Evolutionary conservation across 306 rosid genomes (phyloP).

Genomic region (Abrus pulchellus): DNA sequence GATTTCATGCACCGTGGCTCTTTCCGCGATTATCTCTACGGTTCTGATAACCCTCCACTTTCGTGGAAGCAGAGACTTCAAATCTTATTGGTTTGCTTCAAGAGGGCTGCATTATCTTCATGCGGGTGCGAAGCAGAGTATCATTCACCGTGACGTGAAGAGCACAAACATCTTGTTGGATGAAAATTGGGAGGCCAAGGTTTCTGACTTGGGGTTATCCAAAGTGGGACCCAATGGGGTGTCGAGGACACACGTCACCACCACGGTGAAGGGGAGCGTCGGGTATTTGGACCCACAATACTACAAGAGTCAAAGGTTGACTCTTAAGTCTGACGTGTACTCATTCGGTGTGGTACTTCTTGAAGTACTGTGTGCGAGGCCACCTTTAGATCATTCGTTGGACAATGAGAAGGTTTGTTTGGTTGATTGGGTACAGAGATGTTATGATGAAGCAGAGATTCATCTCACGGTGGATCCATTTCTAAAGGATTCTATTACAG

Average conservation of each 20-base stretch:
- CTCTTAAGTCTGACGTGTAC: conserved; percentile 59
- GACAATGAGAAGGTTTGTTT: conserved; percentile 15
- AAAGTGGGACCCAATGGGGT: conserved; percentile 41
- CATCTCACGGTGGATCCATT: conserved; percentile 43
- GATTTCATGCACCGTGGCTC: conserved; percentile 55
- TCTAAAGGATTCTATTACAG: conserved; percentile 15
- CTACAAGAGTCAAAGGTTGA: conserved; percentile 31
- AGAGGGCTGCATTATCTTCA: conserved; percentile 59
- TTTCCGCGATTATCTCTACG: conserved; percentile 48
- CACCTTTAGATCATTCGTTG: background rate
- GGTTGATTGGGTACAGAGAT: conserved; percentile 37
- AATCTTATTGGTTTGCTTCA: conserved; percentile 48
- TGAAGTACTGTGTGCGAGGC: conserved; percentile 53
- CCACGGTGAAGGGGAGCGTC: background rate
- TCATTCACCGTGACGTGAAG: conserved; percentile 61
- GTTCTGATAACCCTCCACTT: background rate
- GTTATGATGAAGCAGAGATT: background rate
- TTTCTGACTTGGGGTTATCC: conserved; percentile 54
- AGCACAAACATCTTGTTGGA: conserved; percentile 54
- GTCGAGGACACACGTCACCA: conserved; percentile 12
- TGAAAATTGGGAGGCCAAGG: conserved; percentile 50
- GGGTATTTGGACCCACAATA: conserved; percentile 45
- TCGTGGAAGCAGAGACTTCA: conserved; percentile 52
- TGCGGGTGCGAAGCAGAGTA: conserved; percentile 25
- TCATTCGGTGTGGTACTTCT: conserved; percentile 58